phyloP scores from a whole-genome alignment of 495 filamentous ascomycete genomes.

The Neurospora sp. region DNA sequence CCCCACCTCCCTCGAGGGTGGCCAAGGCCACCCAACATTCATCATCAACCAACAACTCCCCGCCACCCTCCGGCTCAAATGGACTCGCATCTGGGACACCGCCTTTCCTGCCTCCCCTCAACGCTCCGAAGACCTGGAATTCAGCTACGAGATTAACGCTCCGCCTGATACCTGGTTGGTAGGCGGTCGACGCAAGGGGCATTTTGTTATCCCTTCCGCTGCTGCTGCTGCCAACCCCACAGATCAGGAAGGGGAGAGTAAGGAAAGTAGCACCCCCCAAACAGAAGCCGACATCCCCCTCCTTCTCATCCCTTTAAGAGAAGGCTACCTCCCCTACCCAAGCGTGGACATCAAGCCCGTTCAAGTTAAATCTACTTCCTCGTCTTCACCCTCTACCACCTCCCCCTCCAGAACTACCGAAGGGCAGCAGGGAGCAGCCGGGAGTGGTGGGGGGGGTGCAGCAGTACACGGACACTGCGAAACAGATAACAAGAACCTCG shows the following conservation, averaged over 20 bases:
- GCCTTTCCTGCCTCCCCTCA: conserved; percentile 18
- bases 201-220: conserved; percentile 42
- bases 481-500: conserved; percentile 67
- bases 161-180: conserved; percentile 72
- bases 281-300: conserved; percentile 47
- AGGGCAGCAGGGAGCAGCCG: no score
- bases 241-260: conserved; percentile 1
- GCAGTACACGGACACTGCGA: conserved; percentile 45
- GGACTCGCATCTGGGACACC: conserved; percentile 72
- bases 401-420: not conserved
- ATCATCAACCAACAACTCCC: conserved; percentile 59
- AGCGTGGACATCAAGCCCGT: conserved; percentile 63
- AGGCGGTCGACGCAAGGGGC: conserved; percentile 66
- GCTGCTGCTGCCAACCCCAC: no score
- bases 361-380: conserved; percentile 25
- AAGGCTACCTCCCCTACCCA: conserved; percentile 68
- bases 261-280: conserved; percentile 29
- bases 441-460: not conserved
- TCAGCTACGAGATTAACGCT: conserved; percentile 74
- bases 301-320: conserved; percentile 65
- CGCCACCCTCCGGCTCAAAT: conserved; percentile 59
- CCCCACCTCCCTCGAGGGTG: conserved; percentile 7
- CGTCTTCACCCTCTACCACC: not conserved
- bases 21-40: conserved; percentile 29
- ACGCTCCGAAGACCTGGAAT: conserved; percentile 51